Evolutionary conservation across 139 green algal species (phyloP).

Genomic region (Protoeuglena noctilucae): DNA sequence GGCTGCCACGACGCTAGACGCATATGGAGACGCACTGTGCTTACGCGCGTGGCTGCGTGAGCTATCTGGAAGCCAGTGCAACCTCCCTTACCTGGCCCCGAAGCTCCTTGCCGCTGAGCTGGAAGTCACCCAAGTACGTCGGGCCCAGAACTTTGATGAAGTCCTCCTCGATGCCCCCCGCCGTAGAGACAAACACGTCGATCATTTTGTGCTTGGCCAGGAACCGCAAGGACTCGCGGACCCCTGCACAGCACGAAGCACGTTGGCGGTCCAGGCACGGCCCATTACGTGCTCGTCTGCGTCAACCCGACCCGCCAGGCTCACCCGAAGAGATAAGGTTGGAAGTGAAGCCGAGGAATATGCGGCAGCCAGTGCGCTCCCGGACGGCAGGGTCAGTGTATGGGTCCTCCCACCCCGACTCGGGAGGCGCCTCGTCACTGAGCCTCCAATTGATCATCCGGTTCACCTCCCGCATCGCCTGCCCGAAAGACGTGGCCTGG

Average conservation of each 20-base stretch:
- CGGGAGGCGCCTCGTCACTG: slow-evolving; percentile 38
- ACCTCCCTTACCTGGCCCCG: slow-evolving; percentile 23
- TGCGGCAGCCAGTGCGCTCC: slow-evolving; percentile 24
- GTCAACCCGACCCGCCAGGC: too few species aligned
- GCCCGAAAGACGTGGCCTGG: slow-evolving; percentile 72
- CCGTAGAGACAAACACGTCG: slow-evolving; percentile 89
- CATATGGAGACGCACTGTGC: not conserved
- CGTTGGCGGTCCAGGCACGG: not conserved
- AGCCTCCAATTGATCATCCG: slow-evolving; percentile 85
- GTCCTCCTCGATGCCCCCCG: slow-evolving; percentile 94
- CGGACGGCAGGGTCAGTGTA: slow-evolving; percentile 21
- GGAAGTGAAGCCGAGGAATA: slow-evolving; percentile 93
- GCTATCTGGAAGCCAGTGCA: not conserved
- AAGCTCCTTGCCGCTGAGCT: slow-evolving; percentile 67
- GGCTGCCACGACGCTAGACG: not conserved
- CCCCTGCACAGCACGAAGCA: not conserved
- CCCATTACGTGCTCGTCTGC: slow-evolving; percentile 39
- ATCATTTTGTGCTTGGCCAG: slow-evolving; percentile 68
- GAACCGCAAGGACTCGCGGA: slow-evolving; percentile 12
- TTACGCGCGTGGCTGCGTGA: not conserved
- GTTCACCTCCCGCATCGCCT: slow-evolving; percentile 81
- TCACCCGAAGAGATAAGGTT: slow-evolving; percentile 86
- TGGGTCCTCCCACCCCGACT: slow-evolving; percentile 1
- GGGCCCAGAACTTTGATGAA: slow-evolving; percentile 92
- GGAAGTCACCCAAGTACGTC: slow-evolving; percentile 88